Evolutionary conservation across 345 rosid species (phyloP).

Genomic region (Combretum micranthum): DNA sequence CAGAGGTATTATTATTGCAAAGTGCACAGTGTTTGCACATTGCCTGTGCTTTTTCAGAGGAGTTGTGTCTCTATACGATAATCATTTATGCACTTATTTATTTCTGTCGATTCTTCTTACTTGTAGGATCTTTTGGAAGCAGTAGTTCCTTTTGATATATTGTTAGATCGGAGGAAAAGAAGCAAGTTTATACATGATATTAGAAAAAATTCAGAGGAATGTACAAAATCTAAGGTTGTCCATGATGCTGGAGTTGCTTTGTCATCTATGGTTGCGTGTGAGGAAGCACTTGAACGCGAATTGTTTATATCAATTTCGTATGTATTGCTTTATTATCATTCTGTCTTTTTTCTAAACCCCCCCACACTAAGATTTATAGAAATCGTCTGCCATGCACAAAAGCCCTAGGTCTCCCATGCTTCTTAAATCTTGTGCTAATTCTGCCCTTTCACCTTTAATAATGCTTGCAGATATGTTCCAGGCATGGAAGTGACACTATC

Average conservation of each 20-base stretch:
- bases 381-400: not conserved
- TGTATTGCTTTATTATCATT: conserved; percentile 13
- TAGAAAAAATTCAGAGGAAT: conserved; percentile 26
- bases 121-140: conserved; percentile 72
- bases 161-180: conserved; percentile 51
- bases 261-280: conserved; percentile 56
- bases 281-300: conserved; percentile 62
- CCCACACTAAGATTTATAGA: not conserved
- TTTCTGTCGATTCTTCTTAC: conserved; percentile 1
- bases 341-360: conserved; percentile 1
- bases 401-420: not conserved
- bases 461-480: conserved; percentile 54
- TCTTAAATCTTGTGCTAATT: conserved; percentile 8
- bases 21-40: too few species aligned
- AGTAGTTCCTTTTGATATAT: conserved; percentile 60
- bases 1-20: too few species aligned
- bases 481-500: conserved; percentile 76
- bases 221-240: conserved; percentile 44
- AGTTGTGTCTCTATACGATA: too few species aligned
- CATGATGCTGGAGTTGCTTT: conserved; percentile 61
- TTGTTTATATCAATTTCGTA: conserved; percentile 63
- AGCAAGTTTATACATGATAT: conserved; percentile 37
- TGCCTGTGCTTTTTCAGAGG: too few species aligned
- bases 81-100: not conserved
- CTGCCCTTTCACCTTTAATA: not conserved